A percentile compares a stretch with the other conserved stretches of the same genome.
Evolutionary conservation across 495 filamentous ascomycete genomes (phyloP).

Genomic region (Aspergillus campestris): DNA sequence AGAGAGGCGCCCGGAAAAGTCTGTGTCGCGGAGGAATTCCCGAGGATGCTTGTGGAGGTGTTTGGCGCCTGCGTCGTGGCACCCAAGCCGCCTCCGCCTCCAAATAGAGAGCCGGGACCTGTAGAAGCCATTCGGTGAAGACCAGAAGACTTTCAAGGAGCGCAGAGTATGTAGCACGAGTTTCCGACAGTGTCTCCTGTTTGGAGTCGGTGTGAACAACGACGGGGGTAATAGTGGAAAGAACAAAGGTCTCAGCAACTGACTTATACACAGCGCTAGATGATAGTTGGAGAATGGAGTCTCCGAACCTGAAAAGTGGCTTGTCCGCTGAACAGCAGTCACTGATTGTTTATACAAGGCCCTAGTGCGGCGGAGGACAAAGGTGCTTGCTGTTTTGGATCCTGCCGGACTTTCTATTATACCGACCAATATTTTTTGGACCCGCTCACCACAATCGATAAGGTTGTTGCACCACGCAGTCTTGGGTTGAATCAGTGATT

Average conservation of each 20-base stretch:
- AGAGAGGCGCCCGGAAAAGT: slow-evolving; percentile 16
- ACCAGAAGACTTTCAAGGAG: background rate
- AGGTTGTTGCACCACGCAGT: no score
- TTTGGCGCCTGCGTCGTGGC: slow-evolving; percentile 20
- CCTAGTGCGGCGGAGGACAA: no score
- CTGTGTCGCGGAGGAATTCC: slow-evolving; percentile 19
- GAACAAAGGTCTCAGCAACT: no score
- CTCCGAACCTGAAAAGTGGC: background rate
- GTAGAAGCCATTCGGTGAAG: slow-evolving; percentile 15
- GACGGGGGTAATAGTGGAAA: no score
- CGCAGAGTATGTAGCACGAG: background rate
- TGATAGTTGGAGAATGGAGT: no score
- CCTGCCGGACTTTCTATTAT: slow-evolving; percentile 10
- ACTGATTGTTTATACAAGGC: slow-evolving; percentile 2
- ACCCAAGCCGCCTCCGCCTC: slow-evolving; percentile 21
- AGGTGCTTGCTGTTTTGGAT: background rate
- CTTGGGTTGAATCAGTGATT: no score
- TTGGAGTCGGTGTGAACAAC: no score
- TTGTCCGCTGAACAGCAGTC: background rate
- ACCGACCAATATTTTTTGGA: slow-evolving; percentile 1
- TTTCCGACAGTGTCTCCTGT: background rate
- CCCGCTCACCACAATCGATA: no score
- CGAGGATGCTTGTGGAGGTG: slow-evolving; percentile 23
- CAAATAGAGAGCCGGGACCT: slow-evolving; percentile 28
- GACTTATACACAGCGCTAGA: no score